Evolutionary conservation across 23 red algal genomes (phyloP).

Genomic region (Agarophyton chilense): DNA sequence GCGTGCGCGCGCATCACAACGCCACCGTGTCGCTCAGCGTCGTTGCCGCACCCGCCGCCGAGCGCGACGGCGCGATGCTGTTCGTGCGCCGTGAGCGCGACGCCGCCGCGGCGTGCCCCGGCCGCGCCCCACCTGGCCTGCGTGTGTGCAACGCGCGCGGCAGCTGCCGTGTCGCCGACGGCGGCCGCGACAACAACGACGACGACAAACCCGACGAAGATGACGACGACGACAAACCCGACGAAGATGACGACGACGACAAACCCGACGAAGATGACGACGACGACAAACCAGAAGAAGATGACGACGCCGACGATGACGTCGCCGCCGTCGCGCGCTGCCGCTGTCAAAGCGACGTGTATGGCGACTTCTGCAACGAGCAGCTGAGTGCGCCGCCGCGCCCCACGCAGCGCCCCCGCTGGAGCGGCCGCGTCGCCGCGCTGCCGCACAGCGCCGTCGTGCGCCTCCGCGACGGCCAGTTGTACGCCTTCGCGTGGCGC

Average conservation of each 20-base stretch:
- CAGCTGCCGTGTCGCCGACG: not conserved
- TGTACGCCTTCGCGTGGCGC: slow-evolving; percentile 13
- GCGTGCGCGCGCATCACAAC: not conserved
- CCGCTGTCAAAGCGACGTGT: not conserved
- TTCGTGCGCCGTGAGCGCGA: not conserved
- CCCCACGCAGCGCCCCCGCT: not conserved
- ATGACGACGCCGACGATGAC: too few species aligned
- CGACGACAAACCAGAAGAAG: too few species aligned
- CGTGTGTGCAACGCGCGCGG: not conserved
- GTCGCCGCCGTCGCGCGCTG: too few species aligned
- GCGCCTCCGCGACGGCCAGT: not conserved
- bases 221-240: too few species aligned
- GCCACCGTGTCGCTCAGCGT: not conserved
- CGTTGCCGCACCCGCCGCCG: too few species aligned
- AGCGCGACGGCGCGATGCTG: not conserved
- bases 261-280: too few species aligned
- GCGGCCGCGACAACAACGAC: too few species aligned
- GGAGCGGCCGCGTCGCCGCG: not conserved
- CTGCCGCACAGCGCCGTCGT: slow-evolving; percentile 23
- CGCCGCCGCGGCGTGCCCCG: not conserved
- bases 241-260: too few species aligned
- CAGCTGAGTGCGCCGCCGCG: not conserved
- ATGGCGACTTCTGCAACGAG: slow-evolving; percentile 11
- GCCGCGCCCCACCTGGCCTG: not conserved
- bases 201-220: too few species aligned